Conservation (phyloP, 805 yeast genomes). For the Lipomyces oligophaga region DNA sequence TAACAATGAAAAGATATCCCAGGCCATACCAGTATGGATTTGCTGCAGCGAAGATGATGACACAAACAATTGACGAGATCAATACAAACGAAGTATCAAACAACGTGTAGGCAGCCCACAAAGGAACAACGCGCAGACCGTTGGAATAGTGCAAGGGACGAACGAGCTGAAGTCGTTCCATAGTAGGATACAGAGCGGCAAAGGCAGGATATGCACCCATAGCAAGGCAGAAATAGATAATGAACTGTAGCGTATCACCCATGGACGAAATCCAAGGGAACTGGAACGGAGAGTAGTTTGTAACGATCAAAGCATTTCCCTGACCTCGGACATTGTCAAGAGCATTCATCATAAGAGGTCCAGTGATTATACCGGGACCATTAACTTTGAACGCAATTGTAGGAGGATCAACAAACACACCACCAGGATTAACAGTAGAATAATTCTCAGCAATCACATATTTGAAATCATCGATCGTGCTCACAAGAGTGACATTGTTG, state of each 20-base stretch:
- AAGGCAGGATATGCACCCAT: slow-evolving; percentile 40
- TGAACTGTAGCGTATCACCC: slow-evolving; percentile 38
- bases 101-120: slow-evolving; percentile 37
- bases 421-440: slow-evolving; percentile 36
- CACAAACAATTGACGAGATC: slow-evolving; percentile 32
- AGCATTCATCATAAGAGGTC: slow-evolving; percentile 33
- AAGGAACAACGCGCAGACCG: slow-evolving; percentile 36
- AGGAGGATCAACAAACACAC: slow-evolving; percentile 32
- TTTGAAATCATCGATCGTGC: slow-evolving; percentile 29
- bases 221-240: slow-evolving; percentile 37
- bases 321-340: slow-evolving; percentile 34
- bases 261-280: slow-evolving; percentile 35
- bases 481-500: slow-evolving; percentile 24
- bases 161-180: slow-evolving; percentile 37
- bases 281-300: slow-evolving; percentile 38
- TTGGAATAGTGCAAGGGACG: slow-evolving; percentile 41
- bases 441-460: slow-evolving; percentile 29
- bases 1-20: slow-evolving; percentile 37
- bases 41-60: slow-evolving; percentile 33
- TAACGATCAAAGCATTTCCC: slow-evolving; percentile 31
- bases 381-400: slow-evolving; percentile 35
- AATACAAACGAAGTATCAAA: slow-evolving; percentile 33
- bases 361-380: slow-evolving; percentile 29
- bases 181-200: slow-evolving; percentile 37
- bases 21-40: slow-evolving; percentile 32